Percentiles rank a stretch among this genome's conserved stretches.
These are phyloP conservation scores for Raphanus sativus DNA, from an alignment of 345 rosid species.

Conservation along the genomic window DNA sequence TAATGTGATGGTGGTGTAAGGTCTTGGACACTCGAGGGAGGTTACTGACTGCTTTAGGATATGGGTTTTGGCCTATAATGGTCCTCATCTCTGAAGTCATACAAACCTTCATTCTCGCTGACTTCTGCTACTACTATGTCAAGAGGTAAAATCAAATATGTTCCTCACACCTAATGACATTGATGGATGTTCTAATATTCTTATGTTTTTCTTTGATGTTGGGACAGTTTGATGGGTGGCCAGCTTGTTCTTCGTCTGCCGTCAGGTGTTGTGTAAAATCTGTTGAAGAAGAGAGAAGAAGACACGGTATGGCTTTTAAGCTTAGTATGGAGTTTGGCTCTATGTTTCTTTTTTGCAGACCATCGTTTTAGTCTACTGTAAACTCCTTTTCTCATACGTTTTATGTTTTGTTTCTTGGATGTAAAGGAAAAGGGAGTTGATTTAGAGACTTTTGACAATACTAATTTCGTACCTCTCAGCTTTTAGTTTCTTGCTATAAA, in stretches of 20 bases:
- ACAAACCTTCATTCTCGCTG: constrained; percentile 89
- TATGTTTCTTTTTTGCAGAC: constrained; percentile 10
- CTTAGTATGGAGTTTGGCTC: constrained; percentile 8
- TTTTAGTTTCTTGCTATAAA: neutral
- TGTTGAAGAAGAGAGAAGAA: constrained; percentile 21
- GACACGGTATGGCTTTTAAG: neutral
- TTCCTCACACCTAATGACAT: neutral
- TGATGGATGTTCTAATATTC: neutral
- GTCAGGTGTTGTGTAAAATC: constrained; percentile 69
- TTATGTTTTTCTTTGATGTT: neutral
- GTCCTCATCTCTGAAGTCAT: constrained; percentile 81
- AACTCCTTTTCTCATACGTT: neutral
- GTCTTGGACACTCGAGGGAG: constrained; percentile 81
- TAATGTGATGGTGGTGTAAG: constrained; percentile 42
- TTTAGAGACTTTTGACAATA: constrained; percentile 23
- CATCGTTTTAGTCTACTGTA: constrained; percentile 18
- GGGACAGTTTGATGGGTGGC: constrained; percentile 73
- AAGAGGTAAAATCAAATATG: constrained; percentile 48
- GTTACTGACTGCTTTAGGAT: constrained; percentile 74
- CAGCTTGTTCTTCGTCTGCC: constrained; percentile 91
- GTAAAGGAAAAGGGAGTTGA: constrained; percentile 15
- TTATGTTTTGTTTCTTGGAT: neutral
- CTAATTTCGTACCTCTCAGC: neutral
- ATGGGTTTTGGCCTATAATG: constrained; percentile 87
- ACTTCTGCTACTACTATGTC: constrained; percentile 87